Base-by-base conservation (phyloP, 371 early-diverging fungal genomes). In the Thermomucor indicae-seudaticae region DNA sequence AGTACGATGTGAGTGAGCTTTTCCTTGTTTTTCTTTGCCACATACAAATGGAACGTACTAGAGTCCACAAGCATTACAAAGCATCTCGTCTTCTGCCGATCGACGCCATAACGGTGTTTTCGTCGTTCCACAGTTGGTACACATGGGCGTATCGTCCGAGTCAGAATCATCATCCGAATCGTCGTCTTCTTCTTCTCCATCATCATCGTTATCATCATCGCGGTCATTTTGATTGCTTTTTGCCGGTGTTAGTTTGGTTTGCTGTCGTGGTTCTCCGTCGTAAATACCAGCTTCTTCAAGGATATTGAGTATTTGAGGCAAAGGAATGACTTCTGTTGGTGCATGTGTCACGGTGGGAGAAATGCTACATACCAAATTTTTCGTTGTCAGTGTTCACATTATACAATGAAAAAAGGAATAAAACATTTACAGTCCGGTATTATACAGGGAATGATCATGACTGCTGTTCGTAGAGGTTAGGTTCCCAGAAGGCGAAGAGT, bases 11-110 rank as follows among this genome's bases (percentile, higher is more conserved):
- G 24, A 43, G 8, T 16, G 20, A 27, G 10, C 22, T 24, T 39
- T 23, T 7, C n/a, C n/a, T n/a, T n/a, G n/a, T n/a, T n/a, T n/a
- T n/a, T n/a, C n/a, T n/a, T n/a, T n/a, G n/a, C n/a, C n/a, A n/a
- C n/a, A n/a, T n/a, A n/a, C n/a, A n/a, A n/a, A 29, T 34, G 37
- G 22, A 19, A 53, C 56, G 23, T 60, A 60, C 61, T 93, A 96
- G 16, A 96, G 72, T 3, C 95, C 95, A 58, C 96, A 96, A 12
- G 95, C 93, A 63, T 95, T 96, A 75, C 96, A 96, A 16, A 94
- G 72, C 16, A 81, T 62, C 47, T 89, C 83, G 34, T 88, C 90
- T 42, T 88, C 72, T 22, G 76, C 78, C 24, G 86, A 85, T 48
- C 94, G 72, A 12, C 97, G 79, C 98, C 98, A 97, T 11, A 94